Conservation (phyloP, 306 rosid species). For the Begonia peltatifolia region DNA sequence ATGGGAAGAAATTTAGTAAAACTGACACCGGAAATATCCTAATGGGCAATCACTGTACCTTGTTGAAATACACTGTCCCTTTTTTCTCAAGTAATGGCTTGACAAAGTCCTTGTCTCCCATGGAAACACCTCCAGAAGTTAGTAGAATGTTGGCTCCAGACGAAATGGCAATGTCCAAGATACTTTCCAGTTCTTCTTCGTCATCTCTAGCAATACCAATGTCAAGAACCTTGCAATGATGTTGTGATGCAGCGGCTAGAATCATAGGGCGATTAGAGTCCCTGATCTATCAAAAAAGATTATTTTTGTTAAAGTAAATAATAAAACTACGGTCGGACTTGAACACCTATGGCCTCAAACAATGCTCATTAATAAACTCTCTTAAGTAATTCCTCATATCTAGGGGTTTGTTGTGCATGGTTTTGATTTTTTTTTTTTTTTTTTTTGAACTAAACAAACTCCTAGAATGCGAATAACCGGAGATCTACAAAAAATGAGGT, state of each 20-base stretch:
- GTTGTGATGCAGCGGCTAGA: constrained; percentile 60
- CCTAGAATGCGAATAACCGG: too few species aligned
- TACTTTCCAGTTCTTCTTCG: constrained; percentile 46
- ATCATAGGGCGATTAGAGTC: constrained; percentile 95
- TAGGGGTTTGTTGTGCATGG: too few species aligned
- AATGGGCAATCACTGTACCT: constrained; percentile 26
- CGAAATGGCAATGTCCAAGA: constrained; percentile 56
- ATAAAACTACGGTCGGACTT: too few species aligned
- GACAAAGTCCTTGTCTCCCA: constrained; percentile 94
- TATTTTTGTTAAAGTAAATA: too few species aligned
- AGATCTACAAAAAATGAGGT: too few species aligned
- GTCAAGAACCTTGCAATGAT: constrained; percentile 70
- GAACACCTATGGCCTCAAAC: too few species aligned
- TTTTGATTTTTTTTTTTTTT: too few species aligned
- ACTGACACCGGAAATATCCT: too few species aligned
- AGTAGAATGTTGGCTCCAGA: constrained; percentile 70
- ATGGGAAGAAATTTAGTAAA: too few species aligned
- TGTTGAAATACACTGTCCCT: constrained; percentile 58
- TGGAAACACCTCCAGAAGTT: constrained; percentile 96
- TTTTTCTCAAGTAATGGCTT: constrained; percentile 65
- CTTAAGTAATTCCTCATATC: too few species aligned
- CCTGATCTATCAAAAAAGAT: constrained; percentile 38
- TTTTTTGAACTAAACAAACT: too few species aligned
- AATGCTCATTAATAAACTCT: too few species aligned
- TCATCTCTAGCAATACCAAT: constrained; percentile 79